These are phyloP conservation scores for Leucaena leucocephala DNA, from an alignment of 306 rosid species.

Conservation along the genomic window DNA sequence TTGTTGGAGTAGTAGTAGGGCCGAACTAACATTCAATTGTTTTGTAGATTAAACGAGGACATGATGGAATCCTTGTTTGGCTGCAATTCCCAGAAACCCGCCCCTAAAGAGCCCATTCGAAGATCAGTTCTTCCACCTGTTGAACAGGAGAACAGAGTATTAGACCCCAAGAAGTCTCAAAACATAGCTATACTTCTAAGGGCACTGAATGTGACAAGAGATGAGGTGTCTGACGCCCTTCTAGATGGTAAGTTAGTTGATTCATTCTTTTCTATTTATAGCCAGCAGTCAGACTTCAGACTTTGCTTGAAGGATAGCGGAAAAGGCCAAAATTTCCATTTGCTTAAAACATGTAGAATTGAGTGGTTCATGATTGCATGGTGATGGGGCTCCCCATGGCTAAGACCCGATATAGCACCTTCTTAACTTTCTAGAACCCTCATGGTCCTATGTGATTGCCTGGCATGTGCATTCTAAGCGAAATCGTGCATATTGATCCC, in stretches of 20 bases:
- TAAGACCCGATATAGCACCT: neutral
- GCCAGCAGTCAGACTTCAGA: constrained; percentile 25
- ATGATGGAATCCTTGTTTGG: constrained; percentile 97
- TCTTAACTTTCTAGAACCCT: constrained; percentile 1
- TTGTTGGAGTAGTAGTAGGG: neutral
- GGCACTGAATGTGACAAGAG: constrained; percentile 91
- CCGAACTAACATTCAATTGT: constrained; percentile 13
- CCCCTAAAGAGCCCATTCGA: constrained; percentile 62
- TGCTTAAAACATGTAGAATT: constrained; percentile 4
- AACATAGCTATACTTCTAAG: constrained; percentile 91
- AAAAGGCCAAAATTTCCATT: constrained; percentile 29
- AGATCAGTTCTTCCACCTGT: constrained; percentile 74
- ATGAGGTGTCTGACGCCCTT: constrained; percentile 95
- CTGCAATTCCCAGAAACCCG: constrained; percentile 59
- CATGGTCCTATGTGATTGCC: constrained; percentile 4
- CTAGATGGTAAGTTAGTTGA: constrained; percentile 65
- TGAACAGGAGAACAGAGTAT: constrained; percentile 76
- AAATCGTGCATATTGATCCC: constrained; percentile 4
- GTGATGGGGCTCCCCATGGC: constrained; percentile 5
- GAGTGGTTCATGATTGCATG: constrained; percentile 8
- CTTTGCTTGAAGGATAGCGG: neutral
- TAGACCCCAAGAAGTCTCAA: constrained; percentile 96
- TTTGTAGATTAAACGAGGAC: constrained; percentile 84
- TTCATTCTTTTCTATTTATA: constrained; percentile 24
- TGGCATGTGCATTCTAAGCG: constrained; percentile 10